phyloP scores from a whole-genome alignment of 2,329 filamentous ascomycete genomes.

The Trichoderma aggressivum region DNA sequence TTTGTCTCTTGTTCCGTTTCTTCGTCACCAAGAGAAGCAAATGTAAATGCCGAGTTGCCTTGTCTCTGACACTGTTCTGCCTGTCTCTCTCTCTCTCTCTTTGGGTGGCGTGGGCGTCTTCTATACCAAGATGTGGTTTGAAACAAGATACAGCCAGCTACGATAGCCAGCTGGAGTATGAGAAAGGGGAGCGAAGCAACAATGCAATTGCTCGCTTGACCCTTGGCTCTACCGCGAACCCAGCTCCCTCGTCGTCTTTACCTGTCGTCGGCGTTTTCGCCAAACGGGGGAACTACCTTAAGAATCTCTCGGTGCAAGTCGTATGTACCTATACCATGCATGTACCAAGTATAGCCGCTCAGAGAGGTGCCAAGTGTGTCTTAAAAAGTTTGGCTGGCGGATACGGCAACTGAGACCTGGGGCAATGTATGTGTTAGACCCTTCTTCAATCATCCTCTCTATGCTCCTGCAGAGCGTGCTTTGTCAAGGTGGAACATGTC shows the following conservation, averaged over 20 bases:
- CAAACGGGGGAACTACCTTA: neutral
- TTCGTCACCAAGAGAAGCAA: neutral
- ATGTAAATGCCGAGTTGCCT: neutral
- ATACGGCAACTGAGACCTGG: slow-evolving; percentile 13
- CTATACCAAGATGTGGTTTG: neutral
- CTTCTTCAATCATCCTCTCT: neutral
- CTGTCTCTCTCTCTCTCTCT: too few species aligned
- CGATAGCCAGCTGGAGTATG: neutral
- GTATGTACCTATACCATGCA: neutral
- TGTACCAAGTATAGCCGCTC: neutral
- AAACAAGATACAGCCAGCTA: neutral
- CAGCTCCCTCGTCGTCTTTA: neutral
- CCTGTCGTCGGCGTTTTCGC: neutral
- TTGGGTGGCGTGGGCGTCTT: neutral
- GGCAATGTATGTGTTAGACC: slow-evolving; percentile 15
- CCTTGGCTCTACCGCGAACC: neutral
- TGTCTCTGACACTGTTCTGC: neutral
- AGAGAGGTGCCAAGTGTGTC: neutral
- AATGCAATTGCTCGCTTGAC: neutral
- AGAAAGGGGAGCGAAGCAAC: neutral
- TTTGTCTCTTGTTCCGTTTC: neutral
- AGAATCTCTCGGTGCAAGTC: neutral
- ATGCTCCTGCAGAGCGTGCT: neutral
- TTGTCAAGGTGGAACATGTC: neutral
- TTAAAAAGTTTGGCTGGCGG: neutral